Conservation (phyloP, 164 flowering plant genomes). For the Piper betle region DNA sequence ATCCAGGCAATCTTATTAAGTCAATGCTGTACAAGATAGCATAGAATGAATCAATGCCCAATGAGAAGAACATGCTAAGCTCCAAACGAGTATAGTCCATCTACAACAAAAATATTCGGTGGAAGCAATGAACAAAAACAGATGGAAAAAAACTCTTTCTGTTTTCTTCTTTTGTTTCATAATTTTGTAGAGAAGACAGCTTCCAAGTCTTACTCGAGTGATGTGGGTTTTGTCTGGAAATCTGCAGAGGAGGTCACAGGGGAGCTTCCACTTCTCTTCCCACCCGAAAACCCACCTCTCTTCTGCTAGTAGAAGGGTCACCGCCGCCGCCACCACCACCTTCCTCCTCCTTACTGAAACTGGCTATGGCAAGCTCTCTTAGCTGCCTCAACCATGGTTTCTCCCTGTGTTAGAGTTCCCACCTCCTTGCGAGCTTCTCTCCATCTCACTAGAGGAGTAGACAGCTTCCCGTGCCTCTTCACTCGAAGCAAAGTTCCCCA, state of each 20-base stretch:
- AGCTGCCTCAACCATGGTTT: slow-evolving; percentile 74
- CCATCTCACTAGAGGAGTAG: slow-evolving; percentile 19
- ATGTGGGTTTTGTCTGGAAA: slow-evolving; percentile 35
- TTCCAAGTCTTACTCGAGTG: slow-evolving; percentile 65
- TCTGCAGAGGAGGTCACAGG: slow-evolving; percentile 39
- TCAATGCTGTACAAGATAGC: no score
- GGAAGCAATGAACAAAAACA: no score
- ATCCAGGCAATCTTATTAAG: no score
- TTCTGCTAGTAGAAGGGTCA: slow-evolving; percentile 44
- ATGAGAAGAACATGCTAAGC: no score
- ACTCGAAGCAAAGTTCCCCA: slow-evolving; percentile 7
- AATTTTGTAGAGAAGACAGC: slow-evolving; percentile 46
- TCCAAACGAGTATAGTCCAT: no score
- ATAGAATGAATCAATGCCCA: no score
- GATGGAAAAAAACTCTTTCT: no score
- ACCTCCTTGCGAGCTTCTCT: slow-evolving; percentile 29
- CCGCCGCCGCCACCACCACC: slow-evolving; percentile 19
- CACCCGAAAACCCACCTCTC: slow-evolving; percentile 50
- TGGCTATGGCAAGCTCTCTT: slow-evolving; percentile 66
- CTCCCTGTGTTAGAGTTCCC: slow-evolving; percentile 40
- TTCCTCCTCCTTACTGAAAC: slow-evolving; percentile 57
- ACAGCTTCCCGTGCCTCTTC: slow-evolving; percentile 16
- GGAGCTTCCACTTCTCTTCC: slow-evolving; percentile 57
- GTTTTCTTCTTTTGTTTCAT: not conserved
- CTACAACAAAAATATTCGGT: no score